Evolutionary conservation across 495 filamentous ascomycete species (phyloP).

Genomic region (Chaetomium fimeti): DNA sequence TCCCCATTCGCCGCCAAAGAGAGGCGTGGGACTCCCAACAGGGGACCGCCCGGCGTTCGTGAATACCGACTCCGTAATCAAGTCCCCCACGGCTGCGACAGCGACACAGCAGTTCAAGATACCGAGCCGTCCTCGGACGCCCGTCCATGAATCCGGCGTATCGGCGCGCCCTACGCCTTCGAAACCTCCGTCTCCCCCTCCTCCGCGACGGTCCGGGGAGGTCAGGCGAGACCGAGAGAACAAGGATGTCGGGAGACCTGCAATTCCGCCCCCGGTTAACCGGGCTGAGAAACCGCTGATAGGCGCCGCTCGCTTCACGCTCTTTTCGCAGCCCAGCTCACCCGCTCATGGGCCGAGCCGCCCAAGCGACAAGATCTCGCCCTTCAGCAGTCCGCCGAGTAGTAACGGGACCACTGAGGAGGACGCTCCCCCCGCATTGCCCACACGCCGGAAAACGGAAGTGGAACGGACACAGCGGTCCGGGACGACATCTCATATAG

Average conservation of each 20-base stretch:
- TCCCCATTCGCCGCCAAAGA: constrained; percentile 69
- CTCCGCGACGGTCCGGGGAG: constrained; percentile 50
- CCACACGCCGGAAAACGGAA: constrained; percentile 40
- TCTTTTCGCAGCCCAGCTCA: constrained; percentile 30
- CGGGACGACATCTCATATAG: constrained; percentile 31
- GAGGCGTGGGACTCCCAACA: constrained; percentile 37
- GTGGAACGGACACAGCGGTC: constrained; percentile 27
- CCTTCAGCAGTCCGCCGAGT: constrained; percentile 86
- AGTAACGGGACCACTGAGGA: constrained; percentile 63
- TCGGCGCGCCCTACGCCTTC: constrained; percentile 44
- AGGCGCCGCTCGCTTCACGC: constrained; percentile 37
- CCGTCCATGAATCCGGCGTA: constrained; percentile 44
- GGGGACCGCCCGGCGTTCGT: constrained; percentile 44
- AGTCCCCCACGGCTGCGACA: constrained; percentile 50
- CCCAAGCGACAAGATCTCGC: constrained; percentile 58
- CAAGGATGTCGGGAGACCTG: constrained; percentile 35
- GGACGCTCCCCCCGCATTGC: constrained; percentile 43
- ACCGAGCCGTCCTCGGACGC: constrained; percentile 53
- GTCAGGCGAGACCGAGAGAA: constrained; percentile 39
- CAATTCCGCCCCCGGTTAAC: constrained; percentile 66
- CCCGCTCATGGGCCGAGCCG: constrained; percentile 36
- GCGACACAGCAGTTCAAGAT: constrained; percentile 53
- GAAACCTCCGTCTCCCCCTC: constrained; percentile 55
- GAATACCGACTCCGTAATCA: constrained; percentile 49
- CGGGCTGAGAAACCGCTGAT: constrained; percentile 78